Evolutionary conservation across 306 rosid genomes (phyloP), one percentile per base, ranked within the genome.

Genomic region (Begonia peltatifolia): DNA sequence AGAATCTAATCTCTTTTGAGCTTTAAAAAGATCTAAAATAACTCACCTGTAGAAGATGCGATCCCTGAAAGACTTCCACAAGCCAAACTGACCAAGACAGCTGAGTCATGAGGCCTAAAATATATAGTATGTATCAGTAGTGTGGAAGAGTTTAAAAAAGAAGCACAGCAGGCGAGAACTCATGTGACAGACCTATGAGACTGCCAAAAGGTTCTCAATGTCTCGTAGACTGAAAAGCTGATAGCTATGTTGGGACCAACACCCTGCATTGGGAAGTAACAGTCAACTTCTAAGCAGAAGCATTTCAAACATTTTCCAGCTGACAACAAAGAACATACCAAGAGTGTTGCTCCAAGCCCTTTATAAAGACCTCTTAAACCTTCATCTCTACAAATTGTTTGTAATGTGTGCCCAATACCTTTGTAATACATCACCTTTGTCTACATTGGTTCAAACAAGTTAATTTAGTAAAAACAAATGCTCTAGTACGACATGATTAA

Each of bases 11-110:
- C 30, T 10, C 41, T 56, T 47, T 18, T 50, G n/a, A 9, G 47
- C 25, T 38, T 50, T 20, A 13, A 30, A 30, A 5, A 42, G 20
- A 17, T 70, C 48, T 57, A 58, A 42, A 71, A 70, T 77, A 67
- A 70, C 96, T 80, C 80, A 86, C 99, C 92, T 68, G 99, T 86
- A 62, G 99, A 92, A 54, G 96, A 86, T 51, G 88, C 93, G 69
- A 92, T 78, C 73, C 99, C 99, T 20, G 99, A 86, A 59, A 92
- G 83, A 72, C 99, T 92, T 46, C 99, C 99, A 25, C 99, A 92
- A 20, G 93, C 78, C 65, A 92, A 72, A 72, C 96, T 92, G 69
- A 79, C 80, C 53, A 65, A 70, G 49, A 66, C 71, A 41, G 84
- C 57, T 63, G 96, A 92, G 75, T 92, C 96, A 60, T 71, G 41